Base-by-base conservation (phyloP, 2,329 filamentous ascomycete genomes). In the Aspergillus fumigatus region DNA sequence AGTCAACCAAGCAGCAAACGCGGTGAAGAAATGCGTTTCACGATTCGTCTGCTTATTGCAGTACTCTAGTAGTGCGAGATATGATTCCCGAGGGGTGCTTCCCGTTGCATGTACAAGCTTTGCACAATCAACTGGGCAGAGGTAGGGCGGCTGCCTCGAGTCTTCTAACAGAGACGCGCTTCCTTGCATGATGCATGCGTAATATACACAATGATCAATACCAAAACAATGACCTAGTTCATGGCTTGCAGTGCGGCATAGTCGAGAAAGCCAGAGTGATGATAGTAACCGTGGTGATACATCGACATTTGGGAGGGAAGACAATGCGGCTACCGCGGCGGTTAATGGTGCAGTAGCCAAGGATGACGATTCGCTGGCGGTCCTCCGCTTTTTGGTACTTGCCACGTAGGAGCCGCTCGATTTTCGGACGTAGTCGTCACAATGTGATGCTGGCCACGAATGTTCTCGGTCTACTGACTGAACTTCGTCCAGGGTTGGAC, bases 161-260 rank as follows among this genome's bases (percentile, higher is more conserved):
- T 73, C 71, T 57, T 73, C 70, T 8, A 59, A 41, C 3, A 73
- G 58, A 7, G 66, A 68, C 7, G 63, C 62, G 11, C 59, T 71
- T 21, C 69, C 67, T 48, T 73, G 71, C 69, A 73, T 72, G 4
- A 60, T 56, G 49, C 70, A 72, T 1, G 70, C 69, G 51, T 72
- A 70, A 38, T 70, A 51, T 25, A 81, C 73, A 65, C 87, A 90
- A 66, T 90, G 87, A 7, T 71, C 86, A 14, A 90, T 76, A 0
- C 82, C 84, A 40, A 90, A 80, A 64, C 86, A 89, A 67, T 89
- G 87, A 0, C 85, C 84, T 0, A 89, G 70, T 64, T 90, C 87
- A 65, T 89, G 87, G 1, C 79, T 79, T 1, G 80, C 81, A 0
- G 86, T 88, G 51, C 80, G 80, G 52, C 77, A 84, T 2, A 84